Conservation (phyloP, 768 basidiomycete genomes). For the Agaricus blazei region DNA sequence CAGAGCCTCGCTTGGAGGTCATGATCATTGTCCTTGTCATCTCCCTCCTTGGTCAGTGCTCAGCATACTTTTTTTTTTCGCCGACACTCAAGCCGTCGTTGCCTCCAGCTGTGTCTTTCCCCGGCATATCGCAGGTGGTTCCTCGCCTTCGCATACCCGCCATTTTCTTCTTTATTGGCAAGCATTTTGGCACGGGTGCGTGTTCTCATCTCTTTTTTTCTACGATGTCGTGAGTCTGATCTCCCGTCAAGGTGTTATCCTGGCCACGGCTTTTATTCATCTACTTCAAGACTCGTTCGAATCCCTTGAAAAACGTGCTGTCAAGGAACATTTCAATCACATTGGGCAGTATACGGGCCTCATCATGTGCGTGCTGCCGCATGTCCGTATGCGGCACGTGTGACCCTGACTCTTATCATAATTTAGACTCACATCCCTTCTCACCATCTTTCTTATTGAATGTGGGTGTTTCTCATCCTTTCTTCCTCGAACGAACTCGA, state of each 20-base stretch:
- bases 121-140: conserved; percentile 52
- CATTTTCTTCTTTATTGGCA: conserved; percentile 76
- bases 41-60: conserved; percentile 57
- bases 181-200: conserved; percentile 77
- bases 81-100: neutral
- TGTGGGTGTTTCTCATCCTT: conserved; percentile 39
- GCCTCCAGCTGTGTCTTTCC: conserved; percentile 63
- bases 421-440: conserved; percentile 53
- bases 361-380: conserved; percentile 56
- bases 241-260: conserved; percentile 57
- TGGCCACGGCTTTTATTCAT: conserved; percentile 81
- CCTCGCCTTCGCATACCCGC: conserved; percentile 56
- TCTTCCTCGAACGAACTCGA: neutral
- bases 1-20: conserved; percentile 21
- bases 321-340: conserved; percentile 40
- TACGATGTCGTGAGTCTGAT: neutral
- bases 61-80: neutral
- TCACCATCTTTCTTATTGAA: conserved; percentile 76
- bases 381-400: neutral
- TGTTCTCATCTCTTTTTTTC: neutral
- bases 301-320: conserved; percentile 41
- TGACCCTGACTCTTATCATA: neutral
- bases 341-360: conserved; percentile 60
- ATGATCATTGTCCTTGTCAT: conserved; percentile 52
- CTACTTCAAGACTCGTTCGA: conserved; percentile 74